Evolutionary conservation across 192 early-diverging fungal species (phyloP).

Genomic region (Pecoramyces ruminantium): DNA sequence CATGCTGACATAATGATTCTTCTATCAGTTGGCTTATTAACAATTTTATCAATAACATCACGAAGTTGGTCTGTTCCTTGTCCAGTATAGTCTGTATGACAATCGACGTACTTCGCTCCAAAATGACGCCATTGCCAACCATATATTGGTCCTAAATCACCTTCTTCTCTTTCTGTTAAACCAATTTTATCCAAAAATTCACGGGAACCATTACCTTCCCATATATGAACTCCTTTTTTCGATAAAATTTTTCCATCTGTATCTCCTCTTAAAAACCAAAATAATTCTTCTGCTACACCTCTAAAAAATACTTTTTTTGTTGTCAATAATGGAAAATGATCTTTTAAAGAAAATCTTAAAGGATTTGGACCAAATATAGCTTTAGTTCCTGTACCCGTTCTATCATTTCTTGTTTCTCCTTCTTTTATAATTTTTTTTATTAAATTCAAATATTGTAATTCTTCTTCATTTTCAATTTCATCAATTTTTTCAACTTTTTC

Average conservation of each 20-base stretch:
- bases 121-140: constrained; percentile 99
- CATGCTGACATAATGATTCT: constrained; percentile 89
- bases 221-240: constrained; percentile 60
- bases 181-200: constrained; percentile 77
- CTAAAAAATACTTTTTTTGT: too few species aligned
- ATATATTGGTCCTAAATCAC: constrained; percentile 83
- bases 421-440: too few species aligned
- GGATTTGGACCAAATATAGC: too few species aligned
- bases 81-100: constrained; percentile 72
- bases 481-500: too few species aligned
- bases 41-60: constrained; percentile 72
- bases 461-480: too few species aligned
- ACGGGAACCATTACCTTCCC: constrained; percentile 83
- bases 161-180: constrained; percentile 49
- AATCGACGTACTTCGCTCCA: constrained; percentile 73
- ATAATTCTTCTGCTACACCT: constrained; percentile 59
- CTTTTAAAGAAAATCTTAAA: constrained; percentile 15
- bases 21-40: constrained; percentile 68
- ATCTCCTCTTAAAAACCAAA: constrained; percentile 87
- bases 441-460: too few species aligned
- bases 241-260: constrained; percentile 64
- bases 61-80: constrained; percentile 86
- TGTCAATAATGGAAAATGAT: constrained; percentile 7
- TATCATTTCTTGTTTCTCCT: constrained; percentile 62
- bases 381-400: constrained; percentile 47